A percentile compares a stretch with the other conserved stretches of the same genome.
Evolutionary conservation across 345 rosid genomes (phyloP).

Genomic region (Triadica sebifera): DNA sequence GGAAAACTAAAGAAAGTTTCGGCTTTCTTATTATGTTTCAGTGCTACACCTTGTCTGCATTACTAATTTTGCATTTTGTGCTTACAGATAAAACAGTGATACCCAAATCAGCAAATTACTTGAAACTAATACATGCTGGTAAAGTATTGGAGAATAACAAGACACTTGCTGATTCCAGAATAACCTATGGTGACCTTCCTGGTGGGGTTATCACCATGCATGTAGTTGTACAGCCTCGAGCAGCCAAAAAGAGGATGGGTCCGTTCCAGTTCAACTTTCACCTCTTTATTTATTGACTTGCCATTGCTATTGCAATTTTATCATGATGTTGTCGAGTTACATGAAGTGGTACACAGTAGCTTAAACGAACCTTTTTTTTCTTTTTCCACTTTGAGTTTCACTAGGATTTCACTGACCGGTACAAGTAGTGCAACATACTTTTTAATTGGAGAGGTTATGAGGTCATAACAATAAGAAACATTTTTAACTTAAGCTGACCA

Average conservation of each 20-base stretch:
- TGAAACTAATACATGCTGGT: slow-evolving; percentile 46
- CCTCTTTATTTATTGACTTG: slow-evolving; percentile 1
- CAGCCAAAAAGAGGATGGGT: slow-evolving; percentile 37
- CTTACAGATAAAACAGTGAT: slow-evolving; percentile 30
- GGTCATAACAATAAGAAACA: neutral
- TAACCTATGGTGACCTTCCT: slow-evolving; percentile 32
- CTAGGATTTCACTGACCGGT: neutral
- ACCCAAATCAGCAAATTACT: slow-evolving; percentile 36
- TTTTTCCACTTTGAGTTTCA: neutral
- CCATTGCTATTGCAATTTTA: neutral
- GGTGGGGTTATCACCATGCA: slow-evolving; percentile 42
- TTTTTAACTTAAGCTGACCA: neutral
- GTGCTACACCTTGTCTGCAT: neutral
- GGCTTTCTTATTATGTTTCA: neutral
- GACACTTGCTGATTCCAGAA: slow-evolving; percentile 39
- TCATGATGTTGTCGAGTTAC: neutral
- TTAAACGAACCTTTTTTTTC: too few relatives aligned
- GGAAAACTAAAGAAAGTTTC: neutral
- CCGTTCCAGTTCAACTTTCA: slow-evolving; percentile 5
- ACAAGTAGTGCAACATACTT: neutral
- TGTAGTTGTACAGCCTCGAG: slow-evolving; percentile 36
- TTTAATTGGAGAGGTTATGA: neutral
- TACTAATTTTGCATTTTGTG: slow-evolving; percentile 12
- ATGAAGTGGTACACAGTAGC: neutral
- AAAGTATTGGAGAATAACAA: slow-evolving; percentile 40